Percentiles rank a stretch among this genome's conserved stretches.
phyloP scores from a whole-genome alignment of 371 early-diverging fungal genomes.

The Mortierella polycephala region DNA sequence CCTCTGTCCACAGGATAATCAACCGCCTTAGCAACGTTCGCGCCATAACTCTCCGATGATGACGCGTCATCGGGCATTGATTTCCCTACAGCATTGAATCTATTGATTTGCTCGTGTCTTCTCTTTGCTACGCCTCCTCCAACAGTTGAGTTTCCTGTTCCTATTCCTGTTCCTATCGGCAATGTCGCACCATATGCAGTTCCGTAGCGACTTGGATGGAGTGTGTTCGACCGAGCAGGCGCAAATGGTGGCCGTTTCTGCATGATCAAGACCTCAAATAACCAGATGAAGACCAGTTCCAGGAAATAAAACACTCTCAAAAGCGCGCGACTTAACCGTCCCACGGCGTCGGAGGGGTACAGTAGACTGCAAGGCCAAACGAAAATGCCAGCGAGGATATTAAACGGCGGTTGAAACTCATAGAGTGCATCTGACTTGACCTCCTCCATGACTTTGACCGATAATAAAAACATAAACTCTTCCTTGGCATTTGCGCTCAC shows the following conservation, averaged over 20 bases:
- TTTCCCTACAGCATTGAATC: background rate
- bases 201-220: conserved; percentile 8
- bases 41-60: conserved; percentile 1
- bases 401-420: conserved; percentile 57
- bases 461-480: conserved; percentile 56
- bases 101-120: conserved; percentile 1
- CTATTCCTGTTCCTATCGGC: background rate
- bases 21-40: background rate
- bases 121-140: conserved; percentile 26
- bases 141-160: background rate
- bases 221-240: conserved; percentile 22
- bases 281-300: conserved; percentile 48
- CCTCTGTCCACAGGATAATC: too few species aligned
- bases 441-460: conserved; percentile 57
- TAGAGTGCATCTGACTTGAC: conserved; percentile 55
- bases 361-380: conserved; percentile 45
- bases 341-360: conserved; percentile 22
- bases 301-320: conserved; percentile 52
- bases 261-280: conserved; percentile 41
- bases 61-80: conserved; percentile 6
- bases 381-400: conserved; percentile 44
- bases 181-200: conserved; percentile 3
- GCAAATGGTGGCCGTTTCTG: conserved; percentile 21
- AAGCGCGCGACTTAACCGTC: conserved; percentile 37
- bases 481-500: conserved; percentile 57